These are phyloP conservation scores for Arctium lappa DNA, from an alignment of 129 eudicot genomes.

Conservation along the genomic window DNA sequence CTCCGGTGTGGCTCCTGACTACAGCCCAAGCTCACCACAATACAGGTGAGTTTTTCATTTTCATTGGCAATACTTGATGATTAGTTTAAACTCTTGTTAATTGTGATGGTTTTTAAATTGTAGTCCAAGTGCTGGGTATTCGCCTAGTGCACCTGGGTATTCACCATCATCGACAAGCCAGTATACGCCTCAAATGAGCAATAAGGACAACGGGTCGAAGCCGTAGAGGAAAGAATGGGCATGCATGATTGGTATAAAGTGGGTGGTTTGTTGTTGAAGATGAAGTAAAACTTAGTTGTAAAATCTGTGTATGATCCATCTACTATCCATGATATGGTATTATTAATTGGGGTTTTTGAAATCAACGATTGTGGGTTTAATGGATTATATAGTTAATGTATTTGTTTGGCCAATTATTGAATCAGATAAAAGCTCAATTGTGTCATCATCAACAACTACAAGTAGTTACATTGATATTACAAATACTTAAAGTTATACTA, in stretches of 20 bases:
- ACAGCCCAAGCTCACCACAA: constrained; percentile 88
- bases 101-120: neutral
- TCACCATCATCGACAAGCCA: constrained; percentile 92
- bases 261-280: neutral
- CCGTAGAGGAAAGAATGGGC: neutral
- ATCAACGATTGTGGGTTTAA: neutral
- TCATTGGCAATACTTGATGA: neutral
- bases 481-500: no score
- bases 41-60: constrained; percentile 52
- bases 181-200: constrained; percentile 55
- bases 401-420: neutral
- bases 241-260: neutral
- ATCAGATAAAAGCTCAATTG: neutral
- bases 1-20: constrained; percentile 68
- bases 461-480: neutral
- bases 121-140: constrained; percentile 97
- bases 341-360: neutral
- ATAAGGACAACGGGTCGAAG: constrained; percentile 41
- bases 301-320: neutral
- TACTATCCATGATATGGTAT: neutral
- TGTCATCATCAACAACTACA: neutral
- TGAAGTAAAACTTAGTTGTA: neutral
- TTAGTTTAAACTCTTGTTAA: neutral
- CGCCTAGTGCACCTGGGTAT: constrained; percentile 96
- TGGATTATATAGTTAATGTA: neutral